phyloP scores from a whole-genome alignment of 805 yeast species.

The Jamesozyma hellenica region DNA sequence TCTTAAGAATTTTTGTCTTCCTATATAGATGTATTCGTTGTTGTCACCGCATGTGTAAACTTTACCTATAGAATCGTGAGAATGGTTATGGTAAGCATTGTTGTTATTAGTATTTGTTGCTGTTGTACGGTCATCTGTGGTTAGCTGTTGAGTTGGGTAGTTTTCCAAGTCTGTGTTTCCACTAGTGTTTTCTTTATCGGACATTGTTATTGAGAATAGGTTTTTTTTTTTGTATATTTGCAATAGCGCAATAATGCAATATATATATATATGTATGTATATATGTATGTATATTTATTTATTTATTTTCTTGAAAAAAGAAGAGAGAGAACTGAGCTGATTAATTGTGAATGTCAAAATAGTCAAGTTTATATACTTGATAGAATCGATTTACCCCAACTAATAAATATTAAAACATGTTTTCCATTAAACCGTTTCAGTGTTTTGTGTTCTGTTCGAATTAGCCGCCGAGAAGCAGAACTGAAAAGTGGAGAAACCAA shows the following conservation, averaged over 20 bases:
- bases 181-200: slow-evolving; percentile 10
- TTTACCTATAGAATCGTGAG: slow-evolving; percentile 12
- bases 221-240: background rate
- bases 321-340: no score
- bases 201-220: slow-evolving; percentile 5
- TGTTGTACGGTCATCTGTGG: background rate
- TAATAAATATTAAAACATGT: no score
- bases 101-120: background rate
- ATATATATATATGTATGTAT: background rate
- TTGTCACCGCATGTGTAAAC: slow-evolving; percentile 36
- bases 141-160: background rate
- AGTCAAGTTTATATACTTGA: no score
- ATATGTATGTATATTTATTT: background rate
- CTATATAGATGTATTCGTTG: slow-evolving; percentile 59
- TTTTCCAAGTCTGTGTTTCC: slow-evolving; percentile 10
- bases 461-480: no score
- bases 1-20: slow-evolving; percentile 57
- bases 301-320: no score
- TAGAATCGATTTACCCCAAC: no score
- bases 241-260: background rate
- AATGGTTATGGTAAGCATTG: background rate
- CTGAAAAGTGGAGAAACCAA: no score
- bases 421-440: no score
- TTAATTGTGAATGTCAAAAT: no score
- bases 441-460: no score